A percentile compares a stretch with the other conserved stretches of the same genome.
Evolutionary conservation across 352 stramenopile species (phyloP).

Genomic region (Blastocystis hominis): DNA sequence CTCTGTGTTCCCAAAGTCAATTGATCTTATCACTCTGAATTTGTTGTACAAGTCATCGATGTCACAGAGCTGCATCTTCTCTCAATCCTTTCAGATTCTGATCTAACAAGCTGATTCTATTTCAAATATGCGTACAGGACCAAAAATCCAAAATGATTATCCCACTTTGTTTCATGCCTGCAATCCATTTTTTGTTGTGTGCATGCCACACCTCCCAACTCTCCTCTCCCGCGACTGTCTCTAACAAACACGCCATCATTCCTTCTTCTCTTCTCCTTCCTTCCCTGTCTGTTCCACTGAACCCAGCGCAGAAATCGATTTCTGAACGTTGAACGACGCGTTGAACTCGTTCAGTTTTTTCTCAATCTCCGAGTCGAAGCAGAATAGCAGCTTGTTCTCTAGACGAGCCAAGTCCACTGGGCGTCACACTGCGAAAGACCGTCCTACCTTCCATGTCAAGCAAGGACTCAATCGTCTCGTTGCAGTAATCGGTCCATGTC

Average conservation of each 20-base stretch:
- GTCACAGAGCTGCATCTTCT: conserved; percentile 45
- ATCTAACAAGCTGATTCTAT: not conserved
- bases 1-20: conserved; percentile 10
- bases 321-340: not conserved
- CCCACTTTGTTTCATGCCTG: not conserved
- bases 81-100: not conserved
- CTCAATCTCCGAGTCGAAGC: not conserved
- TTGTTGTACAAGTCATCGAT: conserved; percentile 45
- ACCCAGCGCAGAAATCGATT: not conserved
- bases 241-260: no score
- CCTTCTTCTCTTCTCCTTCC: no score
- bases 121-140: not conserved
- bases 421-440: no score
- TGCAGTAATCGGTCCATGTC: conserved; percentile 27
- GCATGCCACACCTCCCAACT: no score
- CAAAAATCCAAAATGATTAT: not conserved
- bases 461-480: conserved; percentile 14
- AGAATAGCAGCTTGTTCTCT: conserved; percentile 49
- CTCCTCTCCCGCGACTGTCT: no score
- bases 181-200: no score
- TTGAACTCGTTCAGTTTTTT: conserved; percentile 4
- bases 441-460: conserved; percentile 10
- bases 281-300: no score
- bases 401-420: conserved; percentile 1
- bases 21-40: conserved; percentile 26